Evolutionary conservation across 208 protist genomes (phyloP).

Genomic region (Borovskyia barvae): DNA sequence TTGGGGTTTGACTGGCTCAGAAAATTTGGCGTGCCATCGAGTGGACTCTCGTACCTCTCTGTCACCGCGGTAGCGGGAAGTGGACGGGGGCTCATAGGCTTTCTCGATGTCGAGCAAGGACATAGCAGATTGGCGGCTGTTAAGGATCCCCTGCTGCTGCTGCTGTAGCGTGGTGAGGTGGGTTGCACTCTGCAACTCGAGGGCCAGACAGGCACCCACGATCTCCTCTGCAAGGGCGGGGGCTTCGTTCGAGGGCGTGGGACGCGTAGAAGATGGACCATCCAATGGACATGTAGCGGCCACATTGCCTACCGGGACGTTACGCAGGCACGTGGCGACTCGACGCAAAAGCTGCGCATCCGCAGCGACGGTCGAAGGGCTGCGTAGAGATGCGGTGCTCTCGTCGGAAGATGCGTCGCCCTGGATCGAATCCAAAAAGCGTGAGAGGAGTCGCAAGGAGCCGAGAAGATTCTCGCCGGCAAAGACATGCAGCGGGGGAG

Average conservation of each 20-base stretch:
- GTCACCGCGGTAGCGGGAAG: too few relatives aligned
- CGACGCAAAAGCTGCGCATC: conserved; percentile 18
- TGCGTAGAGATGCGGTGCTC: not conserved
- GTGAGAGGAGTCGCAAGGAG: conserved; percentile 5
- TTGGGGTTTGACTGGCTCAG: too few relatives aligned
- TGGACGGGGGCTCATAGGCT: too few relatives aligned
- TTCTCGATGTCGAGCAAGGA: too few relatives aligned
- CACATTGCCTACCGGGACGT: conserved; percentile 5
- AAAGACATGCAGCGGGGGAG: too few relatives aligned
- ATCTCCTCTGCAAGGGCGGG: not conserved
- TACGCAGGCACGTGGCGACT: conserved; percentile 21
- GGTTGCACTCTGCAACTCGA: conserved; percentile 20
- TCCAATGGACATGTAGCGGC: not conserved
- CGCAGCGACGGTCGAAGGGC: not conserved
- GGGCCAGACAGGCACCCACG: conserved; percentile 5
- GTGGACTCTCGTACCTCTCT: too few relatives aligned
- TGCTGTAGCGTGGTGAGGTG: not conserved
- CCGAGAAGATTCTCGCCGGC: not conserved
- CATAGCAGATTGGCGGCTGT: not conserved
- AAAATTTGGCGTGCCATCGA: too few relatives aligned
- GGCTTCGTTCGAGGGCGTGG: too few relatives aligned
- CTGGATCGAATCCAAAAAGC: not conserved
- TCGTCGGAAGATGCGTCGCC: not conserved
- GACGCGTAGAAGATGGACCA: not conserved
- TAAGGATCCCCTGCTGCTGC: conserved; percentile 1